A percentile compares a stretch with the other conserved stretches of the same genome.
Evolutionary conservation across 1,139 yeast genomes (phyloP).

Genomic region (Lodderomyces elongisporus): DNA sequence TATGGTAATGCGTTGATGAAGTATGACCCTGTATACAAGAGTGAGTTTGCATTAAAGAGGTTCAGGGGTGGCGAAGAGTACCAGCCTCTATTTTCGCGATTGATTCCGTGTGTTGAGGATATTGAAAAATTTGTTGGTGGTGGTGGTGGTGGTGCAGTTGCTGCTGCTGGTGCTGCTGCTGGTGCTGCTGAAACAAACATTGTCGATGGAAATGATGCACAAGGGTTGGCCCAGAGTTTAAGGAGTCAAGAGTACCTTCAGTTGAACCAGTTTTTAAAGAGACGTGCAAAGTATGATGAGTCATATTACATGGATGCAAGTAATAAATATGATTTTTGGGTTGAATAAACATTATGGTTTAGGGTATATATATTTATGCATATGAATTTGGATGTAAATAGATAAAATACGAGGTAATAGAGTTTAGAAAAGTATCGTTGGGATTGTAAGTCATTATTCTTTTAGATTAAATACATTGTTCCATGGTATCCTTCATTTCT

Average conservation of each 20-base stretch:
- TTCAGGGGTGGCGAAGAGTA: conserved; percentile 19
- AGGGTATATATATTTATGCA: too few relatives aligned
- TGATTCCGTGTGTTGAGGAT: conserved; percentile 15
- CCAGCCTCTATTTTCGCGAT: conserved; percentile 22
- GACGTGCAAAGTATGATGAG: conserved; percentile 10
- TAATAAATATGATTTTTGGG: conserved; percentile 17
- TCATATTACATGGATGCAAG: conserved; percentile 10
- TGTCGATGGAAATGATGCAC: not conserved
- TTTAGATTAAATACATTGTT: too few relatives aligned
- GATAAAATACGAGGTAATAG: too few relatives aligned
- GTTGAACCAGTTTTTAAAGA: conserved; percentile 4
- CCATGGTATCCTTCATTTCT: too few relatives aligned
- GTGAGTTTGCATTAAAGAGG: conserved; percentile 24
- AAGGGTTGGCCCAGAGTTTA: not conserved
- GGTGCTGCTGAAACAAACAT: not conserved
- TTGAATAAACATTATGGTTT: conserved; percentile 5
- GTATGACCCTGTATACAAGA: conserved; percentile 24
- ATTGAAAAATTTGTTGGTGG: too few relatives aligned
- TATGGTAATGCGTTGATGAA: conserved; percentile 33
- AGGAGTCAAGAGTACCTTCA: conserved; percentile 3
- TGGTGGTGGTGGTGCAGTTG: not conserved
- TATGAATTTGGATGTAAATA: too few relatives aligned
- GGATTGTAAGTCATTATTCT: too few relatives aligned
- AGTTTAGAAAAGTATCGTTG: too few relatives aligned
- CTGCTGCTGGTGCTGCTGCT: too few relatives aligned